Evolutionary conservation across 306 rosid species (phyloP), one percentile per base, ranked within the genome.

Genomic region (Castanea sativa): DNA sequence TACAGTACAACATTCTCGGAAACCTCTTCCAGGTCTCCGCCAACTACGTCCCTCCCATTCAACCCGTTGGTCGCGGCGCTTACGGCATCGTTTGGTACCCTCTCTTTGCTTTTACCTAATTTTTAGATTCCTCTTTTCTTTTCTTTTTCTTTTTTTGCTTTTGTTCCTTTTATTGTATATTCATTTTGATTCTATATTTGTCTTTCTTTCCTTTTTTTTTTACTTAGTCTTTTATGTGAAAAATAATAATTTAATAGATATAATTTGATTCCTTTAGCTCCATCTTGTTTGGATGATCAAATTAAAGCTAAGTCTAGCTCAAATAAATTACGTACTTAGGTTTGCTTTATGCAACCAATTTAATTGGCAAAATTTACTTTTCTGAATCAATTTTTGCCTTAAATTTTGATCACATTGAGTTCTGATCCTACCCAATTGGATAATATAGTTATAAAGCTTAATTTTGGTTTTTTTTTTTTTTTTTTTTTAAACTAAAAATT

Each of bases 61-160:
- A 88, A 43, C 99, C 99, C 41, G 96, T 95, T 45, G 98, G 99
- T 27, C 96, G 99, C 59, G 99, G 99, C 57, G 96, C 99, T 5
- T 92, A 92, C 83, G 99, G 97, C 85, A 87, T 92, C 90, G 98
- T 95, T 75, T 95, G 99, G 99, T 95, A 73, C 19, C 12, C 41
- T n/a, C 20, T 68, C 29, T 20, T 53, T 65, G 45, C 15, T 16
- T 30, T 57, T 70, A 70, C 77, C 4, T 38, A 12, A 16, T 45
- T 29, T 2, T 49, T 5, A 41, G 45, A 41, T 41, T 41, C 45
- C 45, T 5, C 14, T 20, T 41, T 45, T 5, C 29, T 0, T 12
- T 18, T 33, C 6, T 4, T 5, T 5, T 25, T 25, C 27, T 25
- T 25, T 1, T 33, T 33, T 38, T 8, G 45, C 45, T 41, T 61